Evolutionary conservation across 768 basidiomycete species (phyloP).

Genomic region (Lactarius quietus): DNA sequence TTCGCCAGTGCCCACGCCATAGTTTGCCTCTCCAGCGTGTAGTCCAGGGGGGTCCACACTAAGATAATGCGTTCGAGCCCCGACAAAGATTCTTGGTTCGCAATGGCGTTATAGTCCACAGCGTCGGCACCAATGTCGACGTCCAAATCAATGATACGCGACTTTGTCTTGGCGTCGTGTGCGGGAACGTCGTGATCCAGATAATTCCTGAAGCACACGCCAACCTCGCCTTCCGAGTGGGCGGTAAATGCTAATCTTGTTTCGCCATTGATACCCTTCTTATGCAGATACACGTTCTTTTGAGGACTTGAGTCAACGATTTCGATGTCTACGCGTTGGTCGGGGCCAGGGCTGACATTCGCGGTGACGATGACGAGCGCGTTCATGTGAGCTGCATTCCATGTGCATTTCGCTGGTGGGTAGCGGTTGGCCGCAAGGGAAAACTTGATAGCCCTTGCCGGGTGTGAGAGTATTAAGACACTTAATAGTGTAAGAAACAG

Average conservation of each 20-base stretch:
- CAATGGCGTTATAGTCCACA: conserved; percentile 99
- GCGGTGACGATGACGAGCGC: conserved; percentile 95
- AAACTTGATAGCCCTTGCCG: conserved; percentile 77
- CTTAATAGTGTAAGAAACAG: conserved; percentile 20
- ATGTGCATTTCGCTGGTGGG: conserved; percentile 84
- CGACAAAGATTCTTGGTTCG: conserved; percentile 95
- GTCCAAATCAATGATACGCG: conserved; percentile 84
- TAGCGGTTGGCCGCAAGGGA: conserved; percentile 64
- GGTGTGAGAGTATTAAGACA: conserved; percentile 33
- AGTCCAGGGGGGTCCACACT: too few species aligned
- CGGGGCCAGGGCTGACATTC: conserved; percentile 71
- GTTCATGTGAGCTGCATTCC: conserved; percentile 87
- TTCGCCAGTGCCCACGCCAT: too few species aligned
- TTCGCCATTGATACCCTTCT: conserved; percentile 84
- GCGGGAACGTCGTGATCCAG: conserved; percentile 45
- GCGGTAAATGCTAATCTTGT: conserved; percentile 91
- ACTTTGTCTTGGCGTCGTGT: conserved; percentile 47
- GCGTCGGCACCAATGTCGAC: conserved; percentile 98
- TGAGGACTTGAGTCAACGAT: conserved; percentile 85
- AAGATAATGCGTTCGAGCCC: too few species aligned
- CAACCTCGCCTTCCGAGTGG: conserved; percentile 90
- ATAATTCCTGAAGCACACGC: conserved; percentile 89
- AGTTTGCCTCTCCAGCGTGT: too few species aligned
- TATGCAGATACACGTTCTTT: conserved; percentile 87
- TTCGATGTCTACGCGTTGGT: conserved; percentile 89